These are phyloP conservation scores for Vicia sativa DNA, from an alignment of 306 rosid genomes.

Conservation along the genomic window DNA sequence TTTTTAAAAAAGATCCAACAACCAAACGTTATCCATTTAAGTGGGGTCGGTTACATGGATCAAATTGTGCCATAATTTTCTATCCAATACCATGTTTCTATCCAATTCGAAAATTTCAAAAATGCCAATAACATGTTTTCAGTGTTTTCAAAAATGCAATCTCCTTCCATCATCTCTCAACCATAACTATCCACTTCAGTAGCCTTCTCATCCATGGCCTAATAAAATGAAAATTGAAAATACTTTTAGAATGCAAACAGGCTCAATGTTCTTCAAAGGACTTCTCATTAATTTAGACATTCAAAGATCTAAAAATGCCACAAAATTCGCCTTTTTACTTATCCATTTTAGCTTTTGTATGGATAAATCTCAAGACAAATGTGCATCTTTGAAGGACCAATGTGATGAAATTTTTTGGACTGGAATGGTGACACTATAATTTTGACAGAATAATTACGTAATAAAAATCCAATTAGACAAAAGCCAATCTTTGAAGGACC, in stretches of 20 bases:
- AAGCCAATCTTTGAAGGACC: conserved; percentile 7
- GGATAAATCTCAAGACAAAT: background rate
- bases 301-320: conserved; percentile 5
- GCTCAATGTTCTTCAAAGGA: background rate
- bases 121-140: background rate
- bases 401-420: background rate
- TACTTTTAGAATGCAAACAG: background rate
- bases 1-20: background rate
- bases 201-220: background rate
- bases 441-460: background rate
- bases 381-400: conserved; percentile 9
- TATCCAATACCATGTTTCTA: no score
- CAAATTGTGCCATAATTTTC: no score
- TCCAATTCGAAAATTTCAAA: background rate
- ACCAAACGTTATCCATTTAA: no score
- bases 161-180: background rate
- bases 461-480: background rate
- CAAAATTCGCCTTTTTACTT: background rate
- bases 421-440: conserved; percentile 6
- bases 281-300: background rate
- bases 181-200: background rate
- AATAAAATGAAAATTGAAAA: background rate
- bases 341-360: no score
- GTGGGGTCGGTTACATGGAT: no score
- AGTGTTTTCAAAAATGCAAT: conserved; percentile 4